Base-by-base conservation (phyloP, 768 basidiomycete species). In the Leucosporidium creatinivorum region DNA sequence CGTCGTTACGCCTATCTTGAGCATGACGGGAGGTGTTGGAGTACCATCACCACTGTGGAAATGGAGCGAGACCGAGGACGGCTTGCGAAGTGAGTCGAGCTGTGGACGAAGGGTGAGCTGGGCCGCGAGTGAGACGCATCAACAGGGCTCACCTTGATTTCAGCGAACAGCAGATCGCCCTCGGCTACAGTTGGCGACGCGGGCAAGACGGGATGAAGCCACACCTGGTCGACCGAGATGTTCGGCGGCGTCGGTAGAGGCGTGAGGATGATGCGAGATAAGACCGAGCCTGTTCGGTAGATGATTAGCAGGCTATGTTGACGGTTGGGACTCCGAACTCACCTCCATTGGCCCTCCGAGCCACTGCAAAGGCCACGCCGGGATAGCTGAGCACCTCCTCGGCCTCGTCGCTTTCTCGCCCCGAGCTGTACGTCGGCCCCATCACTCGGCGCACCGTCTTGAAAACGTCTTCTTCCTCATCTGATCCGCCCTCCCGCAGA, bases 1-100 rank as follows among this genome's bases (percentile, higher is more conserved):
- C 2, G 77, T 78, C 26, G 79, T 80, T n/a, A 73, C 39, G n/a
- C 75, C 73, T 1, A 80, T 58, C 10, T 51, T 17, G 19, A 80
- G 73, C 2, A 69, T 63, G 47, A 78, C 48, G 1, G 69, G 63
- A 44, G 36, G n/a, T 18, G 13, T 60, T 47, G 15, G 59, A n/a
- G 39, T 3, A 17, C 39, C 39, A 6, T 44, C 39, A 13, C 39
- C 39, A 13, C 39, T 17, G 66, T 70, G 52, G 61, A 75, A 73
- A 23, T 65, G 57, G 4, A 78, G 61, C 8, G 19, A 2, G 30
- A 60, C 52, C 23, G 26, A 21, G 0, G 44, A 28, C 0, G 63
- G 61, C 2, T 19, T 17, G 19, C 50, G 58, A 1, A 10, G 4
- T 6, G 51, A 15, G 31, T 70, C 62, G 58, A 67, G 58, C 69